Evolutionary conservation across 352 stramenopile genomes (phyloP), one percentile per base, ranked within the genome.

Genomic region (Globisporangium cylindrosporum): DNA sequence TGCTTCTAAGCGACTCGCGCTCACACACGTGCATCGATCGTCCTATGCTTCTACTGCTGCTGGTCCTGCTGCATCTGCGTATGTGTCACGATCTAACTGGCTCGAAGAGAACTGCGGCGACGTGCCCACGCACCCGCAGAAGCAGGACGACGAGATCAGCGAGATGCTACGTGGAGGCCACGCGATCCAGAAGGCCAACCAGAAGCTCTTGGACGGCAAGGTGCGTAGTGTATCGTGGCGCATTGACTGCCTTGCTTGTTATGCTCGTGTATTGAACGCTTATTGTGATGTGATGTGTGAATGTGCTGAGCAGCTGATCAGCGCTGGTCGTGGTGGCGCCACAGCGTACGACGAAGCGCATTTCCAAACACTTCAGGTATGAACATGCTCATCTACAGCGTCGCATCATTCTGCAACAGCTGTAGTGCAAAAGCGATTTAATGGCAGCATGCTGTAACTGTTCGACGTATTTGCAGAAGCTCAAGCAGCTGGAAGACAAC

Each of bases 111-210:
- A 82, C 68, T 93, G 86, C 48, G 82, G 83, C 8, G 76, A 90
- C 41, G 86, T 93, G 7, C 86, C 86, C 12, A 36, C 49, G 5
- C 59, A 65, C 1, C 78, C 83, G 18, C 75, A 76, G 10, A n/a
- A 49, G 29, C 74, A 78, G 14, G 77, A 92, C 58, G 15, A 72
- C 25, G 74, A 76, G 43, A 68, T 84, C 53, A 90, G 86, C 73
- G 76, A 88, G 68, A 93, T 93, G 86, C 56, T 92, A 61, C 86
- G 86, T 25, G 79, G 78, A 48, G 86, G 82, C 62, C 86, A 92
- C 70, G 83, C 81, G 20, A 55, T 89, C 12, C 85, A 93, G 57
- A 58, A 82, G 53, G 81, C 84, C 10, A 88, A 71, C 66, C 70
- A 70, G 43, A 81, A 74, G 36, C 58, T 92, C 54, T 62, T 92